A percentile compares a stretch with the other conserved stretches of the same genome.
These are phyloP conservation scores for Boletus huronensis DNA, from an alignment of 768 basidiomycete genomes.

Conservation along the genomic window DNA sequence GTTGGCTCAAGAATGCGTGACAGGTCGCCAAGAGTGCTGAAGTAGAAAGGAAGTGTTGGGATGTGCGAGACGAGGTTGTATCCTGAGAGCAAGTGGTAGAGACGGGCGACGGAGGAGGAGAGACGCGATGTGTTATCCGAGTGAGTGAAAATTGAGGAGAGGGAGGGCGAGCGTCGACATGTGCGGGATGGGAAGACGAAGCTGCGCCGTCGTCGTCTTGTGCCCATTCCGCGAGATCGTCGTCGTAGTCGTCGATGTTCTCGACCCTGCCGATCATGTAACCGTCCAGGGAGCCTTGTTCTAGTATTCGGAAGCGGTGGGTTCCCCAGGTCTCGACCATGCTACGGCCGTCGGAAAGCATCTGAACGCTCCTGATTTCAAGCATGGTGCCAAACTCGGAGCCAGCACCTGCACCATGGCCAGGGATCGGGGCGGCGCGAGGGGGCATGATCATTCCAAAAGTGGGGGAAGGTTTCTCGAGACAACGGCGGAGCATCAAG, in stretches of 20 bases:
- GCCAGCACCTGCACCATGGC: slow-evolving; percentile 20
- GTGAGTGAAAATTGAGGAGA: slow-evolving; percentile 15
- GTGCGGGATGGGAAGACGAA: slow-evolving; percentile 10
- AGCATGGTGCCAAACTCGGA: slow-evolving; percentile 89
- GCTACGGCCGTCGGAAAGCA: slow-evolving; percentile 86
- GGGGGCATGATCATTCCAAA: slow-evolving; percentile 94
- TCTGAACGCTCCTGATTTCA: slow-evolving; percentile 80
- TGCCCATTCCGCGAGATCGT: slow-evolving; percentile 31
- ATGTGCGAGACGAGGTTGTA: background rate
- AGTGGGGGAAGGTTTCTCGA: slow-evolving; percentile 67
- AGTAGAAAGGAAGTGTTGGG: slow-evolving; percentile 19
- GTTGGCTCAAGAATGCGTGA: slow-evolving; percentile 56
- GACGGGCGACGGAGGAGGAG: slow-evolving; percentile 6
- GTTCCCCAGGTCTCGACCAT: slow-evolving; percentile 74
- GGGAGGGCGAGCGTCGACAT: background rate
- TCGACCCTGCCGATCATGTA: slow-evolving; percentile 87
- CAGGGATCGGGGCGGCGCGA: slow-evolving; percentile 30
- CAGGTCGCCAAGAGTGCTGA: slow-evolving; percentile 48
- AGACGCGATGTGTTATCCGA: slow-evolving; percentile 11
- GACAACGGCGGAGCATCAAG: slow-evolving; percentile 94
- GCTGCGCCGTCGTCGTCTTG: slow-evolving; percentile 9
- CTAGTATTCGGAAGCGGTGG: slow-evolving; percentile 80
- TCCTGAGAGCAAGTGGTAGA: slow-evolving; percentile 1
- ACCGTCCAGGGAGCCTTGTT: slow-evolving; percentile 81
- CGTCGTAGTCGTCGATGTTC: slow-evolving; percentile 40